Conservation (phyloP, 129 eudicot genomes). For the Helianthus tuberosus region DNA sequence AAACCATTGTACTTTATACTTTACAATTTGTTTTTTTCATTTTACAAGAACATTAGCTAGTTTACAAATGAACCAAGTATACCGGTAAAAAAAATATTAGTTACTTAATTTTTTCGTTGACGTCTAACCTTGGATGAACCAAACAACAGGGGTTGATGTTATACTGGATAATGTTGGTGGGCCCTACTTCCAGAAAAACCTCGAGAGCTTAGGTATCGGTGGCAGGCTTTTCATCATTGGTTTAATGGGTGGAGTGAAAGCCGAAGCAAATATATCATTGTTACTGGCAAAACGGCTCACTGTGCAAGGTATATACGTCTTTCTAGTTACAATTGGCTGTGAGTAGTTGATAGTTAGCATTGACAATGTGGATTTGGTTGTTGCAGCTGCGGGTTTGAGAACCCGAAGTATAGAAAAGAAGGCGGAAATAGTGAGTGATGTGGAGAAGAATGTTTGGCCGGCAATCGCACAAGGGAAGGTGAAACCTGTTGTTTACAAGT, state of each 20-base stretch:
- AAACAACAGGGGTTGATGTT: slow-evolving; percentile 76
- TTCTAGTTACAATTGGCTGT: background rate
- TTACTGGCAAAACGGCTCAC: slow-evolving; percentile 82
- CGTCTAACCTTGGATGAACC: slow-evolving; percentile 13
- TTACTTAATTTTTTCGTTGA: background rate
- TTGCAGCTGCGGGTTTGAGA: slow-evolving; percentile 63
- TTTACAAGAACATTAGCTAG: too few relatives aligned
- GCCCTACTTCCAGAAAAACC: slow-evolving; percentile 71
- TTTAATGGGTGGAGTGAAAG: slow-evolving; percentile 74
- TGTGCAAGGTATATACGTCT: slow-evolving; percentile 64
- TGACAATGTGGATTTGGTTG: background rate
- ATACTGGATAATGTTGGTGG: slow-evolving; percentile 88
- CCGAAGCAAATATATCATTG: slow-evolving; percentile 55
- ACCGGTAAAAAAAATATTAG: background rate
- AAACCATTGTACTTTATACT: too few relatives aligned
- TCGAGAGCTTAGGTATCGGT: slow-evolving; percentile 76
- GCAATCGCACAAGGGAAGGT: slow-evolving; percentile 64
- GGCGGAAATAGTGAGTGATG: slow-evolving; percentile 73
- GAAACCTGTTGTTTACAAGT: slow-evolving; percentile 60
- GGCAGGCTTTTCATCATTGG: slow-evolving; percentile 98
- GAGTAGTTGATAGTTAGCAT: background rate
- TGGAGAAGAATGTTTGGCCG: slow-evolving; percentile 85
- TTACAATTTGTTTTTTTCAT: too few relatives aligned
- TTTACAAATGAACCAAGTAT: background rate
- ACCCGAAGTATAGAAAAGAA: slow-evolving; percentile 72